A percentile compares a stretch with the other conserved stretches of the same genome.
phyloP scores from a whole-genome alignment of 306 rosid species.

The Vigna nakashimae region DNA sequence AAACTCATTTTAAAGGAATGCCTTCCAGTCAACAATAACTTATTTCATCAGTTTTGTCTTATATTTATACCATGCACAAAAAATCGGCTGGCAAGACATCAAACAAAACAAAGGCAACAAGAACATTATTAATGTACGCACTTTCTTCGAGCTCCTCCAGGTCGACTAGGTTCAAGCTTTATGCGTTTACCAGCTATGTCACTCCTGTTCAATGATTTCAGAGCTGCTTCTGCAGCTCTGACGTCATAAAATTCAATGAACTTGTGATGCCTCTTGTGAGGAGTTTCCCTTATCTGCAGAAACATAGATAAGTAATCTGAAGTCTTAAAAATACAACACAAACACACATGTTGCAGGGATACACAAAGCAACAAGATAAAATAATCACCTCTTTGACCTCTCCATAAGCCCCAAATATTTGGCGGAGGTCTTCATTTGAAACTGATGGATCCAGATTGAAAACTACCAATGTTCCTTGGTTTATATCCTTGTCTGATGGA shows the following conservation, averaged over 20 bases:
- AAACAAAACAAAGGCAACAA: slow-evolving; percentile 22
- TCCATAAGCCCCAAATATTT: slow-evolving; percentile 95
- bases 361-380: slow-evolving; percentile 18
- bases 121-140: slow-evolving; percentile 51
- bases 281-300: slow-evolving; percentile 97
- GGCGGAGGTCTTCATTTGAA: slow-evolving; percentile 95
- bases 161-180: slow-evolving; percentile 99
- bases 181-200: slow-evolving; percentile 99
- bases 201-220: slow-evolving; percentile 90
- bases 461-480: slow-evolving; percentile 96
- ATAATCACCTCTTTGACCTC: slow-evolving; percentile 95
- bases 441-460: slow-evolving; percentile 98
- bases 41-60: slow-evolving; percentile 13
- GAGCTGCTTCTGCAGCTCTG: slow-evolving; percentile 97
- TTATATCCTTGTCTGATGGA: slow-evolving; percentile 97
- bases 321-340: background rate
- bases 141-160: slow-evolving; percentile 99
- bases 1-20: slow-evolving; percentile 5
- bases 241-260: slow-evolving; percentile 96
- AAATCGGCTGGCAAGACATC: slow-evolving; percentile 16
- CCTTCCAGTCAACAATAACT: slow-evolving; percentile 1
- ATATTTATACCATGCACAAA: slow-evolving; percentile 2
- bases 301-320: slow-evolving; percentile 25
- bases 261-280: slow-evolving; percentile 98
- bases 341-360: background rate